phyloP scores from a whole-genome alignment of 2,329 filamentous ascomycete genomes.

The Aspergillus tamarii region DNA sequence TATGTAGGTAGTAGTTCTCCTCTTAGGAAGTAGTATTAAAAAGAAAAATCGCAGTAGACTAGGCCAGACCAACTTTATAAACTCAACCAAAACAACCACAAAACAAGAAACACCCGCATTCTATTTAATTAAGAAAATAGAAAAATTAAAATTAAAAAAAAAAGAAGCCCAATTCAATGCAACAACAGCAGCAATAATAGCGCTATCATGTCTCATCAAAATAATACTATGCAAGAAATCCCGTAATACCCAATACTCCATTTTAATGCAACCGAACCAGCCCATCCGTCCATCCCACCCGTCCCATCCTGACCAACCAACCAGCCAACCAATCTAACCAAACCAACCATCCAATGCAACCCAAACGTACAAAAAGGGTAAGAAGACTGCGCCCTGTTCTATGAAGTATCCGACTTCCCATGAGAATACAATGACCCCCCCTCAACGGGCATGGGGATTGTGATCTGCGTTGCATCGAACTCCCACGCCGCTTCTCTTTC shows the following conservation, averaged over 20 bases:
- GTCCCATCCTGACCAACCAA: background rate
- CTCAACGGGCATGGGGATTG: slow-evolving; percentile 32
- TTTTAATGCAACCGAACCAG: slow-evolving; percentile 16
- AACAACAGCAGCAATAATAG: slow-evolving; percentile 5
- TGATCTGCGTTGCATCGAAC: slow-evolving; percentile 40
- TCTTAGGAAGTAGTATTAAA: background rate
- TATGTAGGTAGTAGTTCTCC: background rate
- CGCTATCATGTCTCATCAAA: slow-evolving; percentile 6
- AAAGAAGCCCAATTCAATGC: background rate
- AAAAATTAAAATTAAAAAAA: too few species aligned
- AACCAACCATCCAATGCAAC: background rate
- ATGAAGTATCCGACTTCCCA: slow-evolving; percentile 20
- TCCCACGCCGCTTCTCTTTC: slow-evolving; percentile 38
- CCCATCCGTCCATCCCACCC: too few species aligned
- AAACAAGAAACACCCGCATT: background rate
- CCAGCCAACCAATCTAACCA: slow-evolving; percentile 5
- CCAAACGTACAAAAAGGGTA: background rate
- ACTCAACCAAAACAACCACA: background rate
- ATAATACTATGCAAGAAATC: background rate
- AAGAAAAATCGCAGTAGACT: background rate
- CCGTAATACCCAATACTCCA: background rate
- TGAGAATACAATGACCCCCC: slow-evolving; percentile 31
- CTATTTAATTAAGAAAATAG: too few species aligned
- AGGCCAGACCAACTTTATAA: background rate
- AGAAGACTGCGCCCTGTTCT: background rate